Percentiles rank a stretch among this genome's conserved stretches.
Conservation (phyloP, 2,329 filamentous ascomycete species). For the Leptographium wingfieldii region DNA sequence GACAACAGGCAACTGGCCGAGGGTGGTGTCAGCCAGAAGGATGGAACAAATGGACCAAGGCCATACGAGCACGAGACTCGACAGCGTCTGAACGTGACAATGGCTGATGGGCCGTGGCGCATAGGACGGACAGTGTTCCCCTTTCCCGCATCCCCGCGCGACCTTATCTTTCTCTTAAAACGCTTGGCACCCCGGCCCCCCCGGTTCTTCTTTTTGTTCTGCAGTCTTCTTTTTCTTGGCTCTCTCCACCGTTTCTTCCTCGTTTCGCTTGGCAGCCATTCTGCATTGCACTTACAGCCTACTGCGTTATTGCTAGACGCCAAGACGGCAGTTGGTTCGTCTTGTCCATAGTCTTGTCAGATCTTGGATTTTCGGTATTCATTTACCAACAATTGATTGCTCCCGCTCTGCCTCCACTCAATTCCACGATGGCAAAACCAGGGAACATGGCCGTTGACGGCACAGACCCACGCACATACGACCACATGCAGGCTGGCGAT, state of each 20-base stretch:
- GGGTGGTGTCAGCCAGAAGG: background rate
- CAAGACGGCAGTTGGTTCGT: background rate
- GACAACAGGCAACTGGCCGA: background rate
- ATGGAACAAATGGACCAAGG: too few species aligned
- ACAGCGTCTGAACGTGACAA: too few species aligned
- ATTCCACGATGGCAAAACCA: conserved; percentile 7
- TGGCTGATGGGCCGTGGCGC: too few species aligned
- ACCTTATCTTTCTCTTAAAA: background rate
- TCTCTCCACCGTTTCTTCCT: background rate
- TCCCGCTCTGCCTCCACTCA: background rate
- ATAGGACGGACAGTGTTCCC: too few species aligned
- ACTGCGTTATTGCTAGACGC: background rate
- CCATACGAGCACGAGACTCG: too few species aligned
- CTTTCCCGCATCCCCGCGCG: background rate
- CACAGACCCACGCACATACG: conserved; percentile 7
- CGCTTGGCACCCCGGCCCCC: background rate
- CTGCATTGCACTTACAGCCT: background rate
- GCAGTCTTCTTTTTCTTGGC: background rate
- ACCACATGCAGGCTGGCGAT: conserved; percentile 1
- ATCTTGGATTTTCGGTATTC: too few species aligned
- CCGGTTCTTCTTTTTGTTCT: background rate
- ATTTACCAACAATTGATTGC: background rate
- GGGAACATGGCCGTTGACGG: conserved; percentile 11
- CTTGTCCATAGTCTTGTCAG: background rate
- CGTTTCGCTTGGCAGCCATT: background rate